These are phyloP conservation scores for Nitzschia inconspicua DNA, from an alignment of 108 stramenopile genomes.

Conservation along the genomic window DNA sequence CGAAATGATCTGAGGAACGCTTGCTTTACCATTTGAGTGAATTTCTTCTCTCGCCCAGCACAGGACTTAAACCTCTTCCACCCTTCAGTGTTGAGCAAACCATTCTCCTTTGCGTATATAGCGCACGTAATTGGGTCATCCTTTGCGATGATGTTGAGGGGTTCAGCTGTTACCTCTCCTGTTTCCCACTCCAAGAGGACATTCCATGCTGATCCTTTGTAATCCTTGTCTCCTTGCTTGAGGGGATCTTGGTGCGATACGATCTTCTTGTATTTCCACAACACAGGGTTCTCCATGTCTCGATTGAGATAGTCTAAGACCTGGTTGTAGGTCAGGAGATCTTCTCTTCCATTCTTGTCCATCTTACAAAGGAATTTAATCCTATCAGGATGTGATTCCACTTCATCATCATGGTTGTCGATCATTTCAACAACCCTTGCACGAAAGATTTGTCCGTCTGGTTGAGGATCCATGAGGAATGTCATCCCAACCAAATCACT, in stretches of 20 bases:
- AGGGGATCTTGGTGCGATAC: constrained; percentile 17
- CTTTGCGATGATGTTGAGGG: neutral
- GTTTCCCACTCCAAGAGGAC: constrained; percentile 16
- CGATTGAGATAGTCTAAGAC: neutral
- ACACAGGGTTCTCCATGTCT: neutral
- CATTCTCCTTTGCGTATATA: constrained; percentile 13
- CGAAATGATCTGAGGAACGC: constrained; percentile 8
- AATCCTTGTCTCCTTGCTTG: neutral
- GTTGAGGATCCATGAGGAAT: too few relatives aligned
- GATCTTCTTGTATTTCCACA: neutral
- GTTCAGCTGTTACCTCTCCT: constrained; percentile 11
- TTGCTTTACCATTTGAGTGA: constrained; percentile 3
- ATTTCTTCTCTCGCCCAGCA: constrained; percentile 10
- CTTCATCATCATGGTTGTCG: neutral
- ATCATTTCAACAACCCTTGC: neutral
- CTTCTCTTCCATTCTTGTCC: neutral
- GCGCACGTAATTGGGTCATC: constrained; percentile 7
- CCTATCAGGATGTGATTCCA: neutral
- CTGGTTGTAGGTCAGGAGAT: neutral
- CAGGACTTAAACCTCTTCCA: constrained; percentile 14
- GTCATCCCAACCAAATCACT: too few relatives aligned
- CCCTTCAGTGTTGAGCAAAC: constrained; percentile 17
- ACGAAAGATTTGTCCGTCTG: neutral
- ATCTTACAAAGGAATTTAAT: neutral
- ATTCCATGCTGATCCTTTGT: constrained; percentile 1